Evolutionary conservation across 139 green algal species (phyloP), one percentile per base, ranked within the genome.

Genomic region (Penium margaritaceum): DNA sequence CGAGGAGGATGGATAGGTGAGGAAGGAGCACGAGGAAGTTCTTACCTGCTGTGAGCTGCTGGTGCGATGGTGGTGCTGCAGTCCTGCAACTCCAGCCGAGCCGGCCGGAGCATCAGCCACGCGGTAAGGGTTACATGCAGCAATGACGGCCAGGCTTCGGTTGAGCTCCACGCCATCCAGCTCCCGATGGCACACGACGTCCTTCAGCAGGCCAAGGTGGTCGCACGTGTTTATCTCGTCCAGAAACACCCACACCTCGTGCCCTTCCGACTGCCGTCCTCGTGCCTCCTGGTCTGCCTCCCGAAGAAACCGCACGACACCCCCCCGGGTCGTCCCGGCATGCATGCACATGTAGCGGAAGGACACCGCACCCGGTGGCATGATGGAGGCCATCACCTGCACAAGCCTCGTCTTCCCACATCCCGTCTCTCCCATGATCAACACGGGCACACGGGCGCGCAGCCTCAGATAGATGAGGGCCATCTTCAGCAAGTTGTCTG

Each of bases 321-420:
- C 2, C n/a, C 46, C 41, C 17, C 33, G 32, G 9, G 51, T 77
- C 7, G 72, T 81, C 6, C 77, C 72, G 0, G 60, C 77, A 65
- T 83, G 77, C 64, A 83, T 57, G 36, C 71, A 74, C 0, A 81
- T 61, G 29, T 53, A 62, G 6, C n/a, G 14, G 39, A 81, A 81
- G 46, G 14, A 12, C 3, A 47, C 63, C 19, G 32, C 62, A 27
- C 46, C 54, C 24, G 17, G 53, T n/a, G n/a, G n/a, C n/a, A n/a
- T n/a, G n/a, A n/a, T n/a, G 17, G 35, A n/a, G 6, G 79, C 79
- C 34, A 84, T 35, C 32, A 32, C 51, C 63, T 54, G 51, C 0
- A 83, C n/a, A 54, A 83, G 63, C n/a, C 71, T 81, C 19, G 77
- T 83, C 57, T 83, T 66, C 32, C 70, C 70, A 30, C 70, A 77